Base-by-base conservation (phyloP, 371 early-diverging fungal genomes). In the Mycotypha africana region DNA sequence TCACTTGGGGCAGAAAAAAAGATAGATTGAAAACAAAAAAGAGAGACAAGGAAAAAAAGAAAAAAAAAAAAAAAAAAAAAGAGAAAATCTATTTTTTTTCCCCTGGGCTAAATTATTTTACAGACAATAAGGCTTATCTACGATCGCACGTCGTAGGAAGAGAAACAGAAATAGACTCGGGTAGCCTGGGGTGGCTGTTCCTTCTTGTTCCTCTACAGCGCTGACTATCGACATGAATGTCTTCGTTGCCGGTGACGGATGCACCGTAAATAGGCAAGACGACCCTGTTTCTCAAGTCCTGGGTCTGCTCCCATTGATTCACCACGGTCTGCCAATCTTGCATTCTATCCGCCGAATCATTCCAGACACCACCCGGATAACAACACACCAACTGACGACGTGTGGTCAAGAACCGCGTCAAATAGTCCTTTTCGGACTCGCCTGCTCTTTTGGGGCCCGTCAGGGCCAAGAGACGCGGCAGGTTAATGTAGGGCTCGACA, bases 341-440 rank as follows among this genome's bases (percentile, higher is more conserved):
- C 38, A 67, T 56, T 21, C 74, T 59, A 41, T 67, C 67, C 8
- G 70, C 70, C 8, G 67, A 65, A 12, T 62, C 65, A 47, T 69
- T 67, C 74, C 71, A 75, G 2, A 59, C 65, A 37, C 58, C 48
- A 28, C 70, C 67, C 16, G 75, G 71, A 21, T 49, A 68, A 19
- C 75, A 75, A 34, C 75, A 75, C 16, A 67, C 55, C 17, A 75
- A 44, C 31, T 65, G 58, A 10, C 71, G 58, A 23, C 75, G 69
- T 4, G 67, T 71, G 0, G 56, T 53, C 6, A 75, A 32, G 37
- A 75, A 75, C 21, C 71, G 53, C 15, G 58, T 57, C 38, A 75
- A 47, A 23, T 65, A 75, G 3, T 38, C 19, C 40, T 62, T 40
- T 41, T 75, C 75, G 4, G 49, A 33, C 22, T 68, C 69, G 7